Evolutionary conservation across 495 filamentous ascomycete species (phyloP).

Genomic region (Neurospora tetraspora): DNA sequence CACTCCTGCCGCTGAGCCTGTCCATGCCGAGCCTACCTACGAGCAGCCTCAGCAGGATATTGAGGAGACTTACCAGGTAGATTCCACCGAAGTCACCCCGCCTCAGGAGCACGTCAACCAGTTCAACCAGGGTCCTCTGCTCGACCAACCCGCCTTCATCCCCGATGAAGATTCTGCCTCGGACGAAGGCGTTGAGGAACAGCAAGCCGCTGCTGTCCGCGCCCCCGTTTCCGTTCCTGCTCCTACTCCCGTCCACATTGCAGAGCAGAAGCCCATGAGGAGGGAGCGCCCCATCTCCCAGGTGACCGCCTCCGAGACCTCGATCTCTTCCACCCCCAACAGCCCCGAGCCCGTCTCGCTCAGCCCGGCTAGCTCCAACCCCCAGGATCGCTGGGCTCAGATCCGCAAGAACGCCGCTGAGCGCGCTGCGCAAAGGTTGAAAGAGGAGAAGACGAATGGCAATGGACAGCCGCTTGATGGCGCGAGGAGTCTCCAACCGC

Average conservation of each 20-base stretch:
- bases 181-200: constrained; percentile 34
- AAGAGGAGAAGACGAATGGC: constrained; percentile 38
- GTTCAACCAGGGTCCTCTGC: constrained; percentile 84
- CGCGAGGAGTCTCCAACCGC: constrained; percentile 18
- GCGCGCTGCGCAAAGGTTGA: constrained; percentile 48
- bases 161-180: constrained; percentile 45
- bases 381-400: constrained; percentile 80
- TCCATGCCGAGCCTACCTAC: constrained; percentile 28
- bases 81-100: constrained; percentile 53
- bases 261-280: neutral
- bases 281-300: constrained; percentile 6
- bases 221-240: constrained; percentile 29
- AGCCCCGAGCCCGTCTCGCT: neutral
- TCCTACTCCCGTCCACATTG: constrained; percentile 3
- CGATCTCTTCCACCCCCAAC: neutral
- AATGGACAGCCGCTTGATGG: constrained; percentile 23
- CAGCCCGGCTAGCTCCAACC: neutral
- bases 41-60: constrained; percentile 36
- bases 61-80: constrained; percentile 48
- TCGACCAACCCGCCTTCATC: constrained; percentile 77
- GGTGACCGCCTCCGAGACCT: constrained; percentile 19
- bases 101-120: constrained; percentile 65
- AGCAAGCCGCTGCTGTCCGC: constrained; percentile 21
- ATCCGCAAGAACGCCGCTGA: constrained; percentile 90
- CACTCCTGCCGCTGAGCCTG: neutral